Base-by-base conservation (phyloP, 306 rosid species). In the Psophocarpus tetragonolobus region DNA sequence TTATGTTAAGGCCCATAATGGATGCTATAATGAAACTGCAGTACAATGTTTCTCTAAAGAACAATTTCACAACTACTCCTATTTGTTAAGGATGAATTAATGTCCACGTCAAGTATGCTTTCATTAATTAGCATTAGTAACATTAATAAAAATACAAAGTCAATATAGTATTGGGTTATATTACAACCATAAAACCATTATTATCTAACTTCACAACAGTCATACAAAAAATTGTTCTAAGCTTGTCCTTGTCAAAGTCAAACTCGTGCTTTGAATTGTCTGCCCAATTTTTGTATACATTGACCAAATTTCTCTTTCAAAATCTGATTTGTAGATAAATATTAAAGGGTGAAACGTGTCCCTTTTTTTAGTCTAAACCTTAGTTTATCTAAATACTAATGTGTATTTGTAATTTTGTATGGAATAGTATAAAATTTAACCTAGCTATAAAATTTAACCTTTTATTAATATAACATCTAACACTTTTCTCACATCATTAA, bases 181-280 rank as follows among this genome's bases (percentile, higher is more conserved):
- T 62, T 75, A 21, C 44, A 44, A 21, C 20, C 3, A 35, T 51
- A 32, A 62, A 27, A 42, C 29, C 33, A 42, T 42, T 74, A 3
- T 41, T n/a, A 41, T 41, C 70, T 10, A 60, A 60, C 18, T 12
- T 56, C 10, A 23, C 32, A 11, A n/a, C 44, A 38, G 10, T 29
- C 30, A 39, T n/a, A 14, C 5, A 11, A 13, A 30, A 29, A 44
- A 0, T 20, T 23, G 32, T 32, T 44, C 33, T 45, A 71, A 6
- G 23, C 29, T 3, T 50, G 48, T 80, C 36, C 45, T 48, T 38
- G 26, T 72, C 74, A 51, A 63, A 21, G 26, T 72, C 74, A 51
- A 63, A 21, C 74, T 38, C 74, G 44, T 72, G 82, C 27, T 24
- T 79, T 60, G 65, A 70, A 58, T 63, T 36, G 10, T 41, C 11